Evolutionary conservation across 208 protist species (phyloP).

Genomic region (Trypanosoma grayi): DNA sequence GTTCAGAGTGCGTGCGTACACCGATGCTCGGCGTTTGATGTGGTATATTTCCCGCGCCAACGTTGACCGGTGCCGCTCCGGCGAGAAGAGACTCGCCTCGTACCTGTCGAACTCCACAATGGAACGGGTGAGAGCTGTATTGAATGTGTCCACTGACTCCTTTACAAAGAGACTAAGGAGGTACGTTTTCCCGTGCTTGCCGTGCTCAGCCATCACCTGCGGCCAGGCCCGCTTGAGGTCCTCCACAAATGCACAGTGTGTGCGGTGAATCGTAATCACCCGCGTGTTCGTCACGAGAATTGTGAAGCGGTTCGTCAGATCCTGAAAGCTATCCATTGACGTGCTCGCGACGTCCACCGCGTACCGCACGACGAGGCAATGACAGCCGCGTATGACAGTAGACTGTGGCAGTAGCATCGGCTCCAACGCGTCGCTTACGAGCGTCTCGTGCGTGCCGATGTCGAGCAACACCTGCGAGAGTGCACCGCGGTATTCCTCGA

Average conservation of each 20-base stretch:
- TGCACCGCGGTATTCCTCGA: slow-evolving; percentile 55
- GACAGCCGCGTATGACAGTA: slow-evolving; percentile 44
- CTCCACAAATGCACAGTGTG: slow-evolving; percentile 62
- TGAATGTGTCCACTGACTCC: slow-evolving; percentile 64
- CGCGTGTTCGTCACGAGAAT: slow-evolving; percentile 35
- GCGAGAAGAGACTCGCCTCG: slow-evolving; percentile 66
- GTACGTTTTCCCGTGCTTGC: slow-evolving; percentile 4
- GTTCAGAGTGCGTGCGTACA: slow-evolving; percentile 61
- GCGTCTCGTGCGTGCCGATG: slow-evolving; percentile 48
- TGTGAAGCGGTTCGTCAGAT: slow-evolving; percentile 76
- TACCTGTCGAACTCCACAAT: slow-evolving; percentile 78
- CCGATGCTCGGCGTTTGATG: slow-evolving; percentile 78
- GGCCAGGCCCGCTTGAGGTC: slow-evolving; percentile 59
- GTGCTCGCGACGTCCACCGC: slow-evolving; percentile 41
- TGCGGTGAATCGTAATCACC: slow-evolving; percentile 77
- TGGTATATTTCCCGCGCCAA: slow-evolving; percentile 76
- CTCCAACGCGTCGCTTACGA: slow-evolving; percentile 55
- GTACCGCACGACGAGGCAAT: slow-evolving; percentile 68
- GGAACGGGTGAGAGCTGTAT: slow-evolving; percentile 44
- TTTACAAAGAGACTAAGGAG: slow-evolving; percentile 68
- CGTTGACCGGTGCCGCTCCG: slow-evolving; percentile 35
- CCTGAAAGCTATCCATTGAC: slow-evolving; percentile 63
- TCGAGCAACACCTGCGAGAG: slow-evolving; percentile 50
- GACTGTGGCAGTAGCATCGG: slow-evolving; percentile 75
- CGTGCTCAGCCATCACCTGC: slow-evolving; percentile 1